A percentile compares a stretch with the other conserved stretches of the same genome.
These are phyloP conservation scores for Calonectria crousiana DNA, from an alignment of 2,329 filamentous ascomycete species.

Conservation along the genomic window DNA sequence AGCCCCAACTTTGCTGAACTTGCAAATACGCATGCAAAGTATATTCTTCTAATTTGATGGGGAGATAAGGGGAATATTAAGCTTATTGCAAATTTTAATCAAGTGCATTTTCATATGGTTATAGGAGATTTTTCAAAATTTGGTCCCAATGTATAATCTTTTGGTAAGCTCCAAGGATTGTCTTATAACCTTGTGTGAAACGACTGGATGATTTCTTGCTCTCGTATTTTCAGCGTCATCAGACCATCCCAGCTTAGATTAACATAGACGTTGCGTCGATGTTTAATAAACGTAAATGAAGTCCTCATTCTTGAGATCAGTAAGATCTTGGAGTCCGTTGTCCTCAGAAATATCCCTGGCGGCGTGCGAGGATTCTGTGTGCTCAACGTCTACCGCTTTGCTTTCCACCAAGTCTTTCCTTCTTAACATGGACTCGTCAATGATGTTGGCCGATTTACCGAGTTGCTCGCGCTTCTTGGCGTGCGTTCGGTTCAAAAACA, in stretches of 20 bases:
- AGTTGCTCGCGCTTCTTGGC: slow-evolving; percentile 62
- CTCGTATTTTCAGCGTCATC: background rate
- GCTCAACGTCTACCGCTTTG: slow-evolving; percentile 28
- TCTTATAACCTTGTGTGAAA: background rate
- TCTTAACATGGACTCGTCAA: slow-evolving; percentile 64
- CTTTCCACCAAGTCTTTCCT: slow-evolving; percentile 18
- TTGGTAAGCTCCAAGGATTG: background rate
- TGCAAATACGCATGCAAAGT: background rate
- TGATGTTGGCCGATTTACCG: slow-evolving; percentile 66
- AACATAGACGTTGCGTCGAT: background rate
- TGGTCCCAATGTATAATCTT: background rate
- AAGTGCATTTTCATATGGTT: background rate
- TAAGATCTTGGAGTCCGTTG: slow-evolving; percentile 23
- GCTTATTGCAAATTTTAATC: background rate
- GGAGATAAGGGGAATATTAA: too few species aligned
- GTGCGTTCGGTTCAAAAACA: slow-evolving; percentile 64
- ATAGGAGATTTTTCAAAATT: too few species aligned
- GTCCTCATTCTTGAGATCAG: slow-evolving; percentile 38
- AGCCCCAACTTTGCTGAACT: background rate
- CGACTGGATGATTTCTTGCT: background rate
- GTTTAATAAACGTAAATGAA: slow-evolving; percentile 34
- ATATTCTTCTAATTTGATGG: background rate
- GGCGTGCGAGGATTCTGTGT: background rate
- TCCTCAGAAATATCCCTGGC: background rate
- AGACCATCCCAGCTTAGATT: background rate